Evolutionary conservation across 805 yeast species (phyloP), one percentile per base, ranked within the genome.

Genomic region (Pichia eremophila): DNA sequence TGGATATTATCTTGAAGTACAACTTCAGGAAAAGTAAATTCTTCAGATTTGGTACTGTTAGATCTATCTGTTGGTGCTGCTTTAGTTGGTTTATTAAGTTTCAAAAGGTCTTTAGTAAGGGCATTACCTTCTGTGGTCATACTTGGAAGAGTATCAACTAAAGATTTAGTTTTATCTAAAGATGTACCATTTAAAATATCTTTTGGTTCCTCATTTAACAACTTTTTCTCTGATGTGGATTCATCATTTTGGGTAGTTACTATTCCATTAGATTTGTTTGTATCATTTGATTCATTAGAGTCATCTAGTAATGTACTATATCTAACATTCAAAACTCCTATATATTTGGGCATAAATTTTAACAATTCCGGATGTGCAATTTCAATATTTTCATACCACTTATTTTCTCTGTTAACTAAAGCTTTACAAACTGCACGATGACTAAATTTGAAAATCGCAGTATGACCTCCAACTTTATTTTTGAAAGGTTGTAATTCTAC

Each of bases 381-480:
- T 65, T 93, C 98, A 41, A 93, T 82, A 5, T 82, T 79, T 63
- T 93, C 99, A 65, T 93, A 93, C 84, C 95, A 90, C 51, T 72
- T 67, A 65, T 93, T 87, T 60, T 93, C 99, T 48, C 96, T 74
- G 57, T 86, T 88, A 51, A 89, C 87, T 51, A 95, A 70, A 0
- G 93, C 93, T 64, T 93, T 93, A 65, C 98, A 93, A 17, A 93
- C 96, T 0, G 97, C 98, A 49, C 86, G 73, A 55, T 81, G 85
- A 5, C 95, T 84, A 61, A 93, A 93, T 54, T 91, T 77, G 68
- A 91, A 93, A 35, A 93, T 89, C 1, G 97, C 97, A 0, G 97
- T 91, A 62, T 93, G 99, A 0, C 99, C 99, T 8, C 99, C 99
- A 22, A 93, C 98, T 60, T 86, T 89, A 61, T 93, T 89, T 47